Conservation (phyloP, 2,329 filamentous ascomycete species). For the Cordyceps cateniannulata region DNA sequence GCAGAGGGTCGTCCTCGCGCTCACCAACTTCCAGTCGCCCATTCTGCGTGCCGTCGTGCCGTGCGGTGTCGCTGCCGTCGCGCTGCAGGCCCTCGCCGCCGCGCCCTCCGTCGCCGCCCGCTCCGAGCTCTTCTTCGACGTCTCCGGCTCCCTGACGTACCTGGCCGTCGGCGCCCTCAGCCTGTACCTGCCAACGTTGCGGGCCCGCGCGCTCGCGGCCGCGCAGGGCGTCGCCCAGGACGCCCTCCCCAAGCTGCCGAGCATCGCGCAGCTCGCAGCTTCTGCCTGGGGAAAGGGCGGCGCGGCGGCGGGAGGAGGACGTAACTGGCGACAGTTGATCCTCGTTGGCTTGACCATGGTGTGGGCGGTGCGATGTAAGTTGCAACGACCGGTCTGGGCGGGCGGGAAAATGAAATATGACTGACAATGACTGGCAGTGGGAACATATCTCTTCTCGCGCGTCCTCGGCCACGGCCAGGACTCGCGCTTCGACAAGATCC, state of each 20-base stretch:
- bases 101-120: slow-evolving; percentile 54
- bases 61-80: slow-evolving; percentile 54
- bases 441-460: slow-evolving; percentile 56
- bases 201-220: slow-evolving; percentile 44
- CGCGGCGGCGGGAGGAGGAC: not conserved
- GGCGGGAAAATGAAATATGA: not conserved
- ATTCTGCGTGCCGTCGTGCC: slow-evolving; percentile 58
- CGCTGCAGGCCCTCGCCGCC: slow-evolving; percentile 55
- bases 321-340: slow-evolving; percentile 52
- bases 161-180: slow-evolving; percentile 57
- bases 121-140: slow-evolving; percentile 62
- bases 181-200: slow-evolving; percentile 53
- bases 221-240: slow-evolving; percentile 23
- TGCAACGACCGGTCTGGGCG: not conserved
- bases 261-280: slow-evolving; percentile 27
- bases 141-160: slow-evolving; percentile 60
- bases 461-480: slow-evolving; percentile 54
- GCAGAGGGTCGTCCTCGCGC: slow-evolving; percentile 39
- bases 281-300: slow-evolving; percentile 23
- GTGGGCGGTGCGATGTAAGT: slow-evolving; percentile 54
- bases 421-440: slow-evolving; percentile 33
- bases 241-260: slow-evolving; percentile 36
- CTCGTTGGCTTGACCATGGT: slow-evolving; percentile 36
- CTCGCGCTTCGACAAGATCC: slow-evolving; percentile 39
- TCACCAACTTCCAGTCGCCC: slow-evolving; percentile 55